These are phyloP conservation scores for Dioscorea zingiberensis DNA, from an alignment of 106 monocot genomes.

Conservation along the genomic window DNA sequence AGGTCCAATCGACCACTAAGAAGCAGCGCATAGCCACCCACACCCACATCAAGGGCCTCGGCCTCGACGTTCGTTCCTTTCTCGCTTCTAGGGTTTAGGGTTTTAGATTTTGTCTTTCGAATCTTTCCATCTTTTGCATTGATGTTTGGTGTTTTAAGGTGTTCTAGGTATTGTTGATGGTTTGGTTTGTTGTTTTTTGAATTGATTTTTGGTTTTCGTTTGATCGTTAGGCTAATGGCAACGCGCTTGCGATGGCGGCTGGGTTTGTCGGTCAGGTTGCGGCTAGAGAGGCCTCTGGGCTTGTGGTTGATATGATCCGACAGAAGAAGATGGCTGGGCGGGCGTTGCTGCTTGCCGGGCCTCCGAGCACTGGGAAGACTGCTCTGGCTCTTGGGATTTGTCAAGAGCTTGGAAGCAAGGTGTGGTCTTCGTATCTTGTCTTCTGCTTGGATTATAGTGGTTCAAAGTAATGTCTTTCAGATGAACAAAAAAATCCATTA, in stretches of 20 bases:
- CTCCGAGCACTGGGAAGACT: slow-evolving; percentile 95
- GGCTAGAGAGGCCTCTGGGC: slow-evolving; percentile 83
- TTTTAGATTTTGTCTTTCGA: slow-evolving; percentile 3
- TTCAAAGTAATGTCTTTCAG: not conserved
- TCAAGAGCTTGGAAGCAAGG: slow-evolving; percentile 98
- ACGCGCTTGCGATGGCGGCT: slow-evolving; percentile 64
- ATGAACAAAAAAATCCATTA: not conserved
- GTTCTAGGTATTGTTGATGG: not conserved
- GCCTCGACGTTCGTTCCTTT: slow-evolving; percentile 48
- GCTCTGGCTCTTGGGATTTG: slow-evolving; percentile 90
- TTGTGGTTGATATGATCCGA: slow-evolving; percentile 97
- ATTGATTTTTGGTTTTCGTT: not conserved
- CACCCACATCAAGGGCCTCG: slow-evolving; percentile 88
- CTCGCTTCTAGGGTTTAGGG: not conserved
- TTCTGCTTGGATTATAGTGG: not conserved
- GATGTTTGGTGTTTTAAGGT: not conserved
- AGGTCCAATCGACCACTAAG: slow-evolving; percentile 71
- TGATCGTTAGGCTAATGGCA: slow-evolving; percentile 43
- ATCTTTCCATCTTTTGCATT: too few species aligned
- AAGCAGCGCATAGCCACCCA: slow-evolving; percentile 80
- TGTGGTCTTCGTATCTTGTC: slow-evolving; percentile 5
- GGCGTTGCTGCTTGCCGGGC: slow-evolving; percentile 82
- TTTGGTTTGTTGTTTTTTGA: not conserved
- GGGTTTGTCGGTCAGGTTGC: slow-evolving; percentile 92
- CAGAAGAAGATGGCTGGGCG: slow-evolving; percentile 98